A percentile compares a stretch with the other conserved stretches of the same genome.
These are phyloP conservation scores for Thalassiosira sp. DNA, from an alignment of 352 stramenopile species.

Conservation along the genomic window DNA sequence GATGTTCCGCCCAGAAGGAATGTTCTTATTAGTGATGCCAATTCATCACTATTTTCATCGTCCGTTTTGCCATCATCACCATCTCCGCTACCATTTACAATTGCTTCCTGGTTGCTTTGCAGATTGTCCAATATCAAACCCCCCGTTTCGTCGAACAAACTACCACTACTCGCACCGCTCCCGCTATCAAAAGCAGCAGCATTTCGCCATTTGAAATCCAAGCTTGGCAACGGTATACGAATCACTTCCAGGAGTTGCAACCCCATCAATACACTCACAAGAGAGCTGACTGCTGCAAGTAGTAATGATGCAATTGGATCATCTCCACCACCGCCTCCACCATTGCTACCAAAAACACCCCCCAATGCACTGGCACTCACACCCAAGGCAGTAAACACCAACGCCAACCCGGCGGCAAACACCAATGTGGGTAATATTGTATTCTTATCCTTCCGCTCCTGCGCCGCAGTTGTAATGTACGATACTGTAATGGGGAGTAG, in stretches of 20 bases:
- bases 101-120: slow-evolving; percentile 17
- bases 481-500: slow-evolving; percentile 75
- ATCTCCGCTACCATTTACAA: slow-evolving; percentile 40
- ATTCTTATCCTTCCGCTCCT: slow-evolving; percentile 63
- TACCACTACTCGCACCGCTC: slow-evolving; percentile 10
- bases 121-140: slow-evolving; percentile 41
- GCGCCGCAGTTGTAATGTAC: slow-evolving; percentile 68
- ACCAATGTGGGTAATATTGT: slow-evolving; percentile 68
- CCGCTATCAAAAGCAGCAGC: slow-evolving; percentile 21
- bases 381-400: slow-evolving; percentile 74
- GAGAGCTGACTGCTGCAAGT: slow-evolving; percentile 55
- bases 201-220: slow-evolving; percentile 39
- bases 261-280: slow-evolving; percentile 73
- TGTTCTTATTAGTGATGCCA: slow-evolving; percentile 62
- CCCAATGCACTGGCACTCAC: slow-evolving; percentile 65
- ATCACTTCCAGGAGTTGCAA: slow-evolving; percentile 77
- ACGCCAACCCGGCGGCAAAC: slow-evolving; percentile 66
- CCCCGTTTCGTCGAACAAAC: slow-evolving; percentile 53
- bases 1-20: slow-evolving; percentile 78
- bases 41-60: slow-evolving; percentile 29
- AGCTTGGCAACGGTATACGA: slow-evolving; percentile 60
- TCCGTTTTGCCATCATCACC: slow-evolving; percentile 11
- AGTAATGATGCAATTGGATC: slow-evolving; percentile 18
- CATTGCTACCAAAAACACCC: slow-evolving; percentile 63
- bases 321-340: slow-evolving; percentile 4